These are phyloP conservation scores for Lactarius pseudohatsudake DNA, from an alignment of 768 basidiomycete species.

Conservation along the genomic window DNA sequence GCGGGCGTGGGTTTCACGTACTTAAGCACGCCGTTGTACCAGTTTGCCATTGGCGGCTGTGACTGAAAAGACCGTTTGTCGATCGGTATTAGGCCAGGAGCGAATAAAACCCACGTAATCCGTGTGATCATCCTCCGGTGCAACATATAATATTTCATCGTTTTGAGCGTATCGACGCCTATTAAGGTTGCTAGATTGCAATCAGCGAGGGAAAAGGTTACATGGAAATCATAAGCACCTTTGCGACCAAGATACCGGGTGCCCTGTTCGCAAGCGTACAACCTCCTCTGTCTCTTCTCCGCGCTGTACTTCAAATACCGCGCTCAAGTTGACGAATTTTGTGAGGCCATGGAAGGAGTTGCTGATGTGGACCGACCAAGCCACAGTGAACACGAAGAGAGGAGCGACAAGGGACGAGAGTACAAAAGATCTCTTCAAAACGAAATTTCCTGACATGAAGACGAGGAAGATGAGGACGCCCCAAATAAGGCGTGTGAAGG, in stretches of 20 bases:
- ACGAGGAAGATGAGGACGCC: constrained; percentile 90
- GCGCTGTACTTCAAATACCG: constrained; percentile 84
- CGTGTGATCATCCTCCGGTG: constrained; percentile 89
- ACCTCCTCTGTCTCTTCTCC: constrained; percentile 86
- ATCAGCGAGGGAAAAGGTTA: constrained; percentile 7
- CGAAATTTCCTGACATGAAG: constrained; percentile 98
- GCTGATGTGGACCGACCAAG: constrained; percentile 81
- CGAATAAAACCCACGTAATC: constrained; percentile 64
- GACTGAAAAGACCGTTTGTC: constrained; percentile 49
- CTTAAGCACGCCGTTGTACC: constrained; percentile 93
- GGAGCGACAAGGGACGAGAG: constrained; percentile 69
- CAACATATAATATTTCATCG: constrained; percentile 93
- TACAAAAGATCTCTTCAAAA: constrained; percentile 58
- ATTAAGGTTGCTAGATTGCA: constrained; percentile 64
- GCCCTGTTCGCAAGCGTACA: constrained; percentile 68
- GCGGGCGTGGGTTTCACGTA: constrained; percentile 37
- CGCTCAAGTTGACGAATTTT: constrained; percentile 80
- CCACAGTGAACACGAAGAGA: constrained; percentile 67
- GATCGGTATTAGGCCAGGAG: background rate
- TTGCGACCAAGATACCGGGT: constrained; percentile 87
- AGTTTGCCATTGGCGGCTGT: constrained; percentile 95
- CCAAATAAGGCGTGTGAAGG: constrained; percentile 89
- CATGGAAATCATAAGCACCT: constrained; percentile 49
- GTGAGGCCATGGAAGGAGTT: constrained; percentile 69
- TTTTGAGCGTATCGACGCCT: constrained; percentile 87